Evolutionary conservation across 1,139 yeast genomes (phyloP).

Genomic region (Pneumocystis canis): DNA sequence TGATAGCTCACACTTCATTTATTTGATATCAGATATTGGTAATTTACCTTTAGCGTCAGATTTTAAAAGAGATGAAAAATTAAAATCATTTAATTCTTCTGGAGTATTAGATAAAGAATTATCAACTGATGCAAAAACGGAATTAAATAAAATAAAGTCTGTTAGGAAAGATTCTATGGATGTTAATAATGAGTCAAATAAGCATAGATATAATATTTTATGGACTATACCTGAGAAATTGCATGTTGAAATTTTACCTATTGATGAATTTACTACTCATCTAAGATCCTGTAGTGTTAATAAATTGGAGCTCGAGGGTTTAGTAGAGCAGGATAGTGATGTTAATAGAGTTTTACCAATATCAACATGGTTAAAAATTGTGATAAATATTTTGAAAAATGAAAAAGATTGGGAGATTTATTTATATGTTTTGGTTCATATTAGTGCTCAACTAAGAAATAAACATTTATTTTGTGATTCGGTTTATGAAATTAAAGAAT

Average conservation of each 20-base stretch:
- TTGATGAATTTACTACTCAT: background rate
- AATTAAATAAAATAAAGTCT: background rate
- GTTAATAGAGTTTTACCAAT: background rate
- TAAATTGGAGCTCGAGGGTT: background rate
- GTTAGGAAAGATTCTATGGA: background rate
- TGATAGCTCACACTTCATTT: background rate
- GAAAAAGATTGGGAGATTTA: slow-evolving; percentile 50
- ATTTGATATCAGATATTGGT: background rate
- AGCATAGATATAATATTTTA: background rate
- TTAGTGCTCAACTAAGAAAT: slow-evolving; percentile 59
- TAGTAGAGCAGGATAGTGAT: background rate
- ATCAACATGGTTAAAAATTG: slow-evolving; percentile 15
- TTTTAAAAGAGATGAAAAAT: background rate
- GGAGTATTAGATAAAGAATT: background rate
- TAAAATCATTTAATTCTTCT: background rate
- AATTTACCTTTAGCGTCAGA: background rate
- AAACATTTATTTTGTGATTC: slow-evolving; percentile 38
- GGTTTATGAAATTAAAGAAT: slow-evolving; percentile 31
- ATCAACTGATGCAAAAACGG: background rate
- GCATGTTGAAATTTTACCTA: background rate
- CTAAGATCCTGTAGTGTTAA: background rate
- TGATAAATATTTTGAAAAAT: slow-evolving; percentile 27
- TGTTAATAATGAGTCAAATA: background rate
- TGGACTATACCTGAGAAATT: background rate
- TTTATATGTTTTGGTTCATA: slow-evolving; percentile 51